phyloP scores from a whole-genome alignment of 495 filamentous ascomycete species.

The Physcia stellaris region DNA sequence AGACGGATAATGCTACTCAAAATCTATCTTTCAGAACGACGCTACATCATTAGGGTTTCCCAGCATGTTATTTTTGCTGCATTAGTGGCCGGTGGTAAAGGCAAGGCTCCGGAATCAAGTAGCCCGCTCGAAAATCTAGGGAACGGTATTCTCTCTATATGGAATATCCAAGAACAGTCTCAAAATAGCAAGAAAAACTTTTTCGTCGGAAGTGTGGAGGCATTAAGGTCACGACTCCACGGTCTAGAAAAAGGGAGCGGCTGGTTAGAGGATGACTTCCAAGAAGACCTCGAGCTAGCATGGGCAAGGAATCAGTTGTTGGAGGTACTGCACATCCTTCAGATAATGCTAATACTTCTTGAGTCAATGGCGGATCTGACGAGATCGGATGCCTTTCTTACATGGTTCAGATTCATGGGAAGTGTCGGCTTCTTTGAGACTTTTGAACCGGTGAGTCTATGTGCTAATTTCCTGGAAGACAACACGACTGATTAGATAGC shows the following conservation, averaged over 20 bases:
- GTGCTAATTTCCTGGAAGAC: not conserved
- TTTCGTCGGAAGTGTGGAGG: constrained; percentile 21
- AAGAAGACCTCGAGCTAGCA: constrained; percentile 39
- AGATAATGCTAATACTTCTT: constrained; percentile 57
- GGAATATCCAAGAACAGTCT: constrained; percentile 2
- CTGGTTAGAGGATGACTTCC: constrained; percentile 36
- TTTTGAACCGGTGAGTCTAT: constrained; percentile 38
- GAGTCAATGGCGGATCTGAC: constrained; percentile 40
- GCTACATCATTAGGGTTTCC: constrained; percentile 36
- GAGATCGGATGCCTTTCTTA: constrained; percentile 42
- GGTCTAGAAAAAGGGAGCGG: constrained; percentile 33
- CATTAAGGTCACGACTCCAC: constrained; percentile 30
- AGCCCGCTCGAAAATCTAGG: constrained; percentile 19
- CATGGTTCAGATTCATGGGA: constrained; percentile 63
- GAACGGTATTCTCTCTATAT: constrained; percentile 9
- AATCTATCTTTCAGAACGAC: constrained; percentile 56
- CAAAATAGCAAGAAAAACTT: constrained; percentile 9
- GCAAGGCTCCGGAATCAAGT: not conserved
- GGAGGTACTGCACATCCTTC: constrained; percentile 58
- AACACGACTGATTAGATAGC: constrained; percentile 18
- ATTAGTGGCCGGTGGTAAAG: not conserved
- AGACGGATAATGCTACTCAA: constrained; percentile 50
- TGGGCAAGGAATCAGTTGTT: constrained; percentile 51
- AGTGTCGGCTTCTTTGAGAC: constrained; percentile 49
- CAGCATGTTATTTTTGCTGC: constrained; percentile 20